phyloP scores from a whole-genome alignment of 148 eudicot genomes.

The Dysphania ambrosioides region DNA sequence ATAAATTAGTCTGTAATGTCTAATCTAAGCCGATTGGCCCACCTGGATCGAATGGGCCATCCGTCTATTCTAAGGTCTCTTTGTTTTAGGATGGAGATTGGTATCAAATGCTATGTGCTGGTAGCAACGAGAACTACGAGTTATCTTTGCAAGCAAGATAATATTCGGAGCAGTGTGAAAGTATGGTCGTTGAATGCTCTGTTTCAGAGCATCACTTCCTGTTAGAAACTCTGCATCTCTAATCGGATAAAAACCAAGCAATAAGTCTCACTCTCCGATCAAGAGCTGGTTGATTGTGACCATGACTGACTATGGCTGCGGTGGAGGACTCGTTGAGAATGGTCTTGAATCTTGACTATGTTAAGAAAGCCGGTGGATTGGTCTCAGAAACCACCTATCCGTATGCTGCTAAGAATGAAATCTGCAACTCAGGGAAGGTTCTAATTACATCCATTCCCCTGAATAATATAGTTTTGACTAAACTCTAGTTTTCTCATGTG shows the following conservation, averaged over 20 bases:
- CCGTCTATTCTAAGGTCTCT: too few relatives aligned
- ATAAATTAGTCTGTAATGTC: too few relatives aligned
- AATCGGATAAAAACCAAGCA: constrained; percentile 63
- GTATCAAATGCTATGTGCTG: background rate
- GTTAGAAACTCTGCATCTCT: constrained; percentile 21
- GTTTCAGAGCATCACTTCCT: constrained; percentile 12
- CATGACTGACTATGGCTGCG: constrained; percentile 52
- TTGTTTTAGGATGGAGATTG: background rate
- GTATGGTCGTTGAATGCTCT: background rate
- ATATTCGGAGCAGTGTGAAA: constrained; percentile 8
- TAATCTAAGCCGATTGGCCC: too few relatives aligned
- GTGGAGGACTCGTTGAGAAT: constrained; percentile 84
- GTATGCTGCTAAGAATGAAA: constrained; percentile 52
- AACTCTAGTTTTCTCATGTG: background rate
- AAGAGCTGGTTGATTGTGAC: constrained; percentile 69
- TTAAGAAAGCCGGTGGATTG: constrained; percentile 62
- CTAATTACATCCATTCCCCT: background rate
- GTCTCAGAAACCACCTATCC: constrained; percentile 65
- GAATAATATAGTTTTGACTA: background rate
- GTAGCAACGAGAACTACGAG: background rate
- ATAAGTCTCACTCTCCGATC: constrained; percentile 61
- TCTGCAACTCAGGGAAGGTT: constrained; percentile 59
- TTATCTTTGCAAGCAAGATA: background rate
- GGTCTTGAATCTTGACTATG: constrained; percentile 72
- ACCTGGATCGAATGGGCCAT: too few relatives aligned